Evolutionary conservation across 2,329 filamentous ascomycete genomes (phyloP), one percentile per base, ranked within the genome.

Genomic region (Ophiostoma ulmi): DNA sequence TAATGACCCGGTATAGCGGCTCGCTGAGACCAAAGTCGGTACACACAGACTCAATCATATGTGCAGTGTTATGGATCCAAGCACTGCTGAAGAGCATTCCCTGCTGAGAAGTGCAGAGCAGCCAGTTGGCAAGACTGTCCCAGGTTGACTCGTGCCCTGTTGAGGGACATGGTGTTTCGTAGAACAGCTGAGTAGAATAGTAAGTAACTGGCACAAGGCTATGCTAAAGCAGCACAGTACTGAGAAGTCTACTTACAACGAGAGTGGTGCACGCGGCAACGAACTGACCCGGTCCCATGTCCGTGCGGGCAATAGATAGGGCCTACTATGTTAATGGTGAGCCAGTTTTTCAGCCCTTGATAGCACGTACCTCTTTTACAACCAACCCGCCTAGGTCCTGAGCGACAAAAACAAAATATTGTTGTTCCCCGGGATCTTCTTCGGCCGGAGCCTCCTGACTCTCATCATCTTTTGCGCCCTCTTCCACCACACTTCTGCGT

Each of bases 11-110:
- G 14, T 64, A 64, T 38, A 64, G 38, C 13, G 61, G 61, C 17
- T 64, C 61, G 61, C 61, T 64, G 8, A 64, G 31, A n/a, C 20
- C 61, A 38, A 64, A 64, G 61, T 39, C 61, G 35, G 61, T 14
- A 39, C 61, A 64, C 13, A 64, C 61, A 36, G 61, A 64, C 31
- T 64, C 61, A 7, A 64, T 64, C 61, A 64, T 64, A 17, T 20
- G 61, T 13, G 61, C 61, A 10, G 61, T 64, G 35, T 64, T 64
- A 11, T 64, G 61, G 17, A 64, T 64, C 61, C 61, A 64, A 31
- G 14, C 61, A 38, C 35, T 64, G 35, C 61, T 64, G 61, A 64
- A 64, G 14, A 64, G 61, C 61, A 64, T 64, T 20, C 61, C 35
- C 20, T 64, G 61, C 13, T 38, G 26, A 36, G 61, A 38, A 31